Base-by-base conservation (phyloP, 129 eudicot species). In the Flaveria brownii region DNA sequence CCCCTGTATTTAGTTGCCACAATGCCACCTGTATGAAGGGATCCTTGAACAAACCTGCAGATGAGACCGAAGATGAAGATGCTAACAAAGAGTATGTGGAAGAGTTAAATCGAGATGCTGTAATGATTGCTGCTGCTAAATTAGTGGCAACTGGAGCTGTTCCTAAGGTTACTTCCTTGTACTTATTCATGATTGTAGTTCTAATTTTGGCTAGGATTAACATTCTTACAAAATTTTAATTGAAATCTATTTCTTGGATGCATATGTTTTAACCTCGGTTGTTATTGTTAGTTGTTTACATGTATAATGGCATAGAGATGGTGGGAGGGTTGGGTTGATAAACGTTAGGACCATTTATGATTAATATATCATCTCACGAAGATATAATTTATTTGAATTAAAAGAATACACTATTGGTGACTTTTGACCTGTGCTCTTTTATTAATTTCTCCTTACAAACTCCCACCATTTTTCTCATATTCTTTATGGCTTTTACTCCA, bases 41-140 rank as follows among this genome's bases (percentile, higher is more conserved):
- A 80, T 64, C 55, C 75, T 71, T 43, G 39, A 43, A 79, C 70
- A 50, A 74, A 66, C 60, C 28, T 78, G 78, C 91, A 94, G 98
- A 87, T 82, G 97, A 94, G 62, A 84, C 84, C 1, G 96, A 95
- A 71, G 99, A 89, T 36, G 96, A 87, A 87, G 97, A 94, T 80
- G 94, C 76, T 65, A 89, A 85, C 76, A 86, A 83, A 82, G 99
- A 95, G 82, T 95, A 95, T 46, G 73, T 87, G 54, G 99, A 95
- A 87, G 97, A 91, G 76, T 89, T 93, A 59, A 95, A 83, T 68
- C 79, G 84, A 70, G 99, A 95, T 75, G 82, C 95, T 0, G 84
- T 88, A 71, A 89, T 95, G 88, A 86, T 91, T 84, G 96, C 92
- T 83, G 92, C 93, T 46, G 84, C 90, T 47, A 89, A 95, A 80